Base-by-base conservation (phyloP, 202 grass and related monocot species). In the Digitaria exilis region DNA sequence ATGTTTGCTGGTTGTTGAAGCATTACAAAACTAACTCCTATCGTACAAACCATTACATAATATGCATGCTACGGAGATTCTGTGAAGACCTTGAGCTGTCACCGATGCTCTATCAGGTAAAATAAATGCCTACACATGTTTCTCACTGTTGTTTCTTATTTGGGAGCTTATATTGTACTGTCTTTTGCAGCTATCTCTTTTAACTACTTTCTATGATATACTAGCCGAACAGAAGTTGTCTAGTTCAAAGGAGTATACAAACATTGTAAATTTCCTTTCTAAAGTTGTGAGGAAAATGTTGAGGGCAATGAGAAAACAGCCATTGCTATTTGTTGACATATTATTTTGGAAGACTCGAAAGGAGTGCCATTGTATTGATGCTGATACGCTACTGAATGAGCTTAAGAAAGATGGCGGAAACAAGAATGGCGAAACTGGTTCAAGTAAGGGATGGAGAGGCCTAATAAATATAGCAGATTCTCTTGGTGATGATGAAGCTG, bases 21-120 rank as follows among this genome's bases (percentile, higher is more conserved):
- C 85, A 95, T 69, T 98, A 98, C 67, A 93, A 87, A 86, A 95
- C 85, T 80, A 98, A 98, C 77, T 91, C 92, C 24, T 87, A 87
- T 50, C 87, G 85, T 86, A 95, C 92, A 82, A 98, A 98, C 77
- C 96, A 98, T 79, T 88, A 98, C 82, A 87, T 98, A 70, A 87
- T 98, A 89, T 93, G 89, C 90, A 93, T 98, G 92, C 87, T 98
- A 21, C 85, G 83, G 54, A 91, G 96, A 85, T 88, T 98, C 69
- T 98, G 96, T 80, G 90, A 98, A 73, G 96, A 98, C 79, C 76
- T 98, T 37, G 90, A 93, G 61, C 73, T 98, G 75, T 84, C 92
- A 67, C 92, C 96, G 45, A 94, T 98, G 91, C 91, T 98, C 50
- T 98, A 98, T 82, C 93, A 98, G 93, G 92, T 98, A 92, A 81